A percentile compares a stretch with the other conserved stretches of the same genome.
These are phyloP conservation scores for Nannochloropsis salina DNA, from an alignment of 108 stramenopile genomes.

Conservation along the genomic window DNA sequence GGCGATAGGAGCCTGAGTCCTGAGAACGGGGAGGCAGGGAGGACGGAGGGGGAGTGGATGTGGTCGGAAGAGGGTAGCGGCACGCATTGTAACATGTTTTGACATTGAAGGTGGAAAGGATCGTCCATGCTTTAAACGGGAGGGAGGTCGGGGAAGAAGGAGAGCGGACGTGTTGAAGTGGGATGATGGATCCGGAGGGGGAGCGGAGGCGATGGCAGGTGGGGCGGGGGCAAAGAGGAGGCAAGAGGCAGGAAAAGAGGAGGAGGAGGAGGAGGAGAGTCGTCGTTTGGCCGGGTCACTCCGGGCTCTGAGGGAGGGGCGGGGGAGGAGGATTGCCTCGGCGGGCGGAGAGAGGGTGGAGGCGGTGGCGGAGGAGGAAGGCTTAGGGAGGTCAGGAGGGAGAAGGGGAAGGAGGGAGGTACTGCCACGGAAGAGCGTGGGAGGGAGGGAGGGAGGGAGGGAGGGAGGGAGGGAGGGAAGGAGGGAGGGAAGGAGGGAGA, in stretches of 20 bases:
- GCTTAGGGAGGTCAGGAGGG: not conserved
- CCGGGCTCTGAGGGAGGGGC: not conserved
- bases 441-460: not conserved
- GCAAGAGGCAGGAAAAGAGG: not conserved
- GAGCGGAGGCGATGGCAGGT: not conserved
- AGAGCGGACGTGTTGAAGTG: not conserved
- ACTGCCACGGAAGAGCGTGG: not conserved
- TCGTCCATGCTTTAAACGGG: too few species aligned
- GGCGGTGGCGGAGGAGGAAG: not conserved
- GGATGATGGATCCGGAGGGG: not conserved
- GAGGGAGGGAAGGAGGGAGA: too few species aligned
- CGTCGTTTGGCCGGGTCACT: not conserved
- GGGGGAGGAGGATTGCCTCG: not conserved
- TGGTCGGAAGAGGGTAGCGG: not conserved
- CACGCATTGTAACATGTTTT: too few species aligned
- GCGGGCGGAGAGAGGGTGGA: not conserved
- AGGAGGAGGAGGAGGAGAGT: not conserved
- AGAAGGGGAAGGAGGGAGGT: not conserved
- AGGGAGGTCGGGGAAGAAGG: not conserved
- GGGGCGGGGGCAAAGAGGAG: not conserved
- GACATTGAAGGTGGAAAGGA: too few species aligned
- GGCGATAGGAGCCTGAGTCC: not conserved
- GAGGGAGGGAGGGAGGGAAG: not conserved
- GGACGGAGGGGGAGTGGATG: not conserved
- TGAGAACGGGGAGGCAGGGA: not conserved